phyloP scores from a whole-genome alignment of 768 basidiomycete genomes.

The Calocera viscosa region DNA sequence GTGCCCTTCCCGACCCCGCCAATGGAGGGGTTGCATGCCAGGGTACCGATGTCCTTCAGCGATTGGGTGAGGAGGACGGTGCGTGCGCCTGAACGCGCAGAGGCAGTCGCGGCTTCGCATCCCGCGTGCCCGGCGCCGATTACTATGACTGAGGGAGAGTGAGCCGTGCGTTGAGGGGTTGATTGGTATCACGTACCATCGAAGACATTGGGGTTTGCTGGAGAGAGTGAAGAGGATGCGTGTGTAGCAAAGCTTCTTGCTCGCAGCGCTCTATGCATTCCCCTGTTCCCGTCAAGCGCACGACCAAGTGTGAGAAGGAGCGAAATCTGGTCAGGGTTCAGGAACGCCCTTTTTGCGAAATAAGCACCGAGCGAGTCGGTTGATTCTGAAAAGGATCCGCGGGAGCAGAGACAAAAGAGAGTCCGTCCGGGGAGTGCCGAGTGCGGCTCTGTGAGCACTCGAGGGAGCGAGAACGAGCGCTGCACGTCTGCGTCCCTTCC shows the following conservation, averaged over 20 bases:
- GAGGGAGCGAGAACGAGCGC: background rate
- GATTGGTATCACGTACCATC: background rate
- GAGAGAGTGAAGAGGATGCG: background rate
- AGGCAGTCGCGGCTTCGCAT: constrained; percentile 78
- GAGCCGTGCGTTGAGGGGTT: background rate
- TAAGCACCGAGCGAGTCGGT: background rate
- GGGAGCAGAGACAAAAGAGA: background rate
- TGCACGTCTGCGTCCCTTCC: background rate
- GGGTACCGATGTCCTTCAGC: constrained; percentile 63
- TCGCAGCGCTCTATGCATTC: background rate
- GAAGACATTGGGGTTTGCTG: background rate
- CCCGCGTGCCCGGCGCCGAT: constrained; percentile 91
- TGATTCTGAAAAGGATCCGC: background rate
- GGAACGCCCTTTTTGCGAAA: background rate
- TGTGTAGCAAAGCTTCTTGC: background rate
- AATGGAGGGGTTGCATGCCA: constrained; percentile 87
- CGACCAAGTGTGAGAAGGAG: too few relatives aligned
- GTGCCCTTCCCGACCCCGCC: constrained; percentile 89
- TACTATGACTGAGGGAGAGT: constrained; percentile 47
- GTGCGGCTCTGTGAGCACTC: background rate
- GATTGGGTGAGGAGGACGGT: constrained; percentile 75
- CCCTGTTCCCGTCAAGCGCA: too few relatives aligned
- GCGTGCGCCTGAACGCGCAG: constrained; percentile 69
- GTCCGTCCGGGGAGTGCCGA: background rate
- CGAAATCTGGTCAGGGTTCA: background rate